These are phyloP conservation scores for Alternaria sp. DNA, from an alignment of 2,329 filamentous ascomycete species.

Conservation along the genomic window DNA sequence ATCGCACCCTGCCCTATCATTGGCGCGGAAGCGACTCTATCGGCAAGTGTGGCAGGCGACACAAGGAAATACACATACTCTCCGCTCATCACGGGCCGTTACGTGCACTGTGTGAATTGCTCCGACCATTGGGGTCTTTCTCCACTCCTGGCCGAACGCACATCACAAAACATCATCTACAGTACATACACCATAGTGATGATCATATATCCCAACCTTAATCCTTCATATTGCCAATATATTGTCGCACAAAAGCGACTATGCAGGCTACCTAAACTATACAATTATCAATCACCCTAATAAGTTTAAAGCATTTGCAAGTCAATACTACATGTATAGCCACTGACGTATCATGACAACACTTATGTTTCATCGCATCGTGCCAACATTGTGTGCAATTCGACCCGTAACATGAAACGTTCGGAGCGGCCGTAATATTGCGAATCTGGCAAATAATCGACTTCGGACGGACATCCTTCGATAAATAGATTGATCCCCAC, in stretches of 20 bases:
- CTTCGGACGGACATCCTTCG: not conserved
- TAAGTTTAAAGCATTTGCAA: not conserved
- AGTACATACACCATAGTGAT: constrained; percentile 5
- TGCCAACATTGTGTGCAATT: not conserved
- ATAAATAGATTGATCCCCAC: not conserved
- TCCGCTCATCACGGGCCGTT: constrained; percentile 23
- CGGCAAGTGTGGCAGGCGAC: constrained; percentile 29
- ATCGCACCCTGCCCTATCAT: constrained; percentile 28
- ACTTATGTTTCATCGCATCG: not conserved
- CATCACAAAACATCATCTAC: not conserved
- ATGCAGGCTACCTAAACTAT: not conserved
- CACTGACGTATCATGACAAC: not conserved
- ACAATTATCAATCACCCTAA: not conserved
- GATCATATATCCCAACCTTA: not conserved
- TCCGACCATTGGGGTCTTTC: constrained; percentile 9
- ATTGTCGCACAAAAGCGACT: not conserved
- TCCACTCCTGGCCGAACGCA: constrained; percentile 4
- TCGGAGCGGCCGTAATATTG: constrained; percentile 10
- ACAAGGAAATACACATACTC: constrained; percentile 34
- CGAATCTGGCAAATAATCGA: not conserved
- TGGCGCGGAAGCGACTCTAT: constrained; percentile 22
- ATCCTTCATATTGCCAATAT: constrained; percentile 18
- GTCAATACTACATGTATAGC: not conserved
- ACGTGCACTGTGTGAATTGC: constrained; percentile 12
- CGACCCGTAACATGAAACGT: constrained; percentile 14